phyloP scores from a whole-genome alignment of 2,329 filamentous ascomycete species.

The Blastomyces percursus region DNA sequence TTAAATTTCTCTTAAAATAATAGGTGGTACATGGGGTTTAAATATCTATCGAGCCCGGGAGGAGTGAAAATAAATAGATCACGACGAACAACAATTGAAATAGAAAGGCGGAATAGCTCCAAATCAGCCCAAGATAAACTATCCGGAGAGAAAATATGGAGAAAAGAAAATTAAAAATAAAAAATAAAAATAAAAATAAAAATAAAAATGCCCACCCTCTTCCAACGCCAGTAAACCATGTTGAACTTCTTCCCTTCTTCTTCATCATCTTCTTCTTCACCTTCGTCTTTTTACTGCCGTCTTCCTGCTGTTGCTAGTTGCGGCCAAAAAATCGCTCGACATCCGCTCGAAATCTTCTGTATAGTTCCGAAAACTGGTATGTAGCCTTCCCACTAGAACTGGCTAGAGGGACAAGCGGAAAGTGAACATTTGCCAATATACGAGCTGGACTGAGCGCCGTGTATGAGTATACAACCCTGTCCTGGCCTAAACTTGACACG shows the following conservation, averaged over 20 bases:
- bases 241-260: no score
- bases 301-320: background rate
- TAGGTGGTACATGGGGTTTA: background rate
- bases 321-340: background rate
- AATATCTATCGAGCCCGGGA: background rate
- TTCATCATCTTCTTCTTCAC: no score
- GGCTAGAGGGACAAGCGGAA: slow-evolving; percentile 22
- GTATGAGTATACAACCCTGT: background rate
- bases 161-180: background rate
- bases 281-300: background rate
- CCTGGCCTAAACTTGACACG: background rate
- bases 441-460: background rate
- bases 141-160: background rate
- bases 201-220: background rate
- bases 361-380: background rate
- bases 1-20: no score
- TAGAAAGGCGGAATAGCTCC: background rate
- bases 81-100: background rate
- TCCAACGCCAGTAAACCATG: background rate
- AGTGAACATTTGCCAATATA: background rate
- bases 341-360: background rate
- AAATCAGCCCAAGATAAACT: background rate
- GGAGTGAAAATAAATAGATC: background rate
- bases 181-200: background rate
- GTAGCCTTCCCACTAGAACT: slow-evolving; percentile 20